Conservation (phyloP, 2,329 filamentous ascomycete species). For the Thelonectria blattea region DNA sequence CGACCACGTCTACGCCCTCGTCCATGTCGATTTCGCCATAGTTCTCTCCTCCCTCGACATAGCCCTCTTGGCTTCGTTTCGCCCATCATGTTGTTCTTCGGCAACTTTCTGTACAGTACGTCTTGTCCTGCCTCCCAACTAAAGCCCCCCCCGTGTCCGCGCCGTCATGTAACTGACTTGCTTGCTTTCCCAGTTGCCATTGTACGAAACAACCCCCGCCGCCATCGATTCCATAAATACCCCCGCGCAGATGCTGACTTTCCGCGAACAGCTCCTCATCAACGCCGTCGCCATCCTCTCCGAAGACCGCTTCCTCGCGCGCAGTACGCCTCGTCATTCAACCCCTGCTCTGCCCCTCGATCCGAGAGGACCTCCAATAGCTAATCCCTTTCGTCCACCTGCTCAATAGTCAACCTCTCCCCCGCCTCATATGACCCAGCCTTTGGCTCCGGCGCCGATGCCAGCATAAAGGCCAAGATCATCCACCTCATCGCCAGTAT, state of each 20-base stretch:
- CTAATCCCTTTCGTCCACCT: constrained; percentile 17
- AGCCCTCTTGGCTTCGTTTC: background rate
- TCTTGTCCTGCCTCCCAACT: background rate
- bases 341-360: background rate
- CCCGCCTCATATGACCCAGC: constrained; percentile 72
- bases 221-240: background rate
- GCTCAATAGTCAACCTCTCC: constrained; percentile 73
- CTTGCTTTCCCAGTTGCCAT: constrained; percentile 56
- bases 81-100: constrained; percentile 68
- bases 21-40: background rate
- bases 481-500: constrained; percentile 91
- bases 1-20: background rate
- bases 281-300: constrained; percentile 94
- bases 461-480: constrained; percentile 83
- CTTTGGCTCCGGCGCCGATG: constrained; percentile 75
- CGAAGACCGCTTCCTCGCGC: constrained; percentile 89
- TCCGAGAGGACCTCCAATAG: background rate
- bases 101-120: constrained; percentile 71
- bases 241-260: constrained; percentile 5
- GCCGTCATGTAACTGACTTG: constrained; percentile 18
- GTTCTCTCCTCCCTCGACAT: background rate
- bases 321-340: constrained; percentile 50
- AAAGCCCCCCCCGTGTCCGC: background rate
- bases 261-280: constrained; percentile 69
- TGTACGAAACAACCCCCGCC: constrained; percentile 46